A percentile compares a stretch with the other conserved stretches of the same genome.
These are phyloP conservation scores for Umbelopsis ramanniana DNA, from an alignment of 192 early-diverging fungal species.

Conservation along the genomic window DNA sequence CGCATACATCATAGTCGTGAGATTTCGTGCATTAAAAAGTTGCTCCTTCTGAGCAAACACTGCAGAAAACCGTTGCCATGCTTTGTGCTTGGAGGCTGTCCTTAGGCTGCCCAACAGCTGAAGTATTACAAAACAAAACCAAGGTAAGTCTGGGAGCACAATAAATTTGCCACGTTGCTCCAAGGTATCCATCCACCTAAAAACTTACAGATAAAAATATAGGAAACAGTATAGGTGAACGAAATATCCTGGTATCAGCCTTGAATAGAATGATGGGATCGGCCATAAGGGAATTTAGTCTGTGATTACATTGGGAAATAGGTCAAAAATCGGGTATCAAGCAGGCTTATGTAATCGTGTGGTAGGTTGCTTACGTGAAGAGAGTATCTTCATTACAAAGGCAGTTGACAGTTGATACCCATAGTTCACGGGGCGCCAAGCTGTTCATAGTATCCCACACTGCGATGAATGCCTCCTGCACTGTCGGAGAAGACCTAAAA, in stretches of 20 bases:
- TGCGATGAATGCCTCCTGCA: conserved; percentile 33
- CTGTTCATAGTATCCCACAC: conserved; percentile 43
- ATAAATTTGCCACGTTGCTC: too few species aligned
- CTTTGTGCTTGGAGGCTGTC: conserved; percentile 31
- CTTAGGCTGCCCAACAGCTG: conserved; percentile 29
- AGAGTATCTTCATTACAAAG: background rate
- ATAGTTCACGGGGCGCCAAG: conserved; percentile 37
- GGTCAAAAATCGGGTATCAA: background rate
- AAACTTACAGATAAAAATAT: conserved; percentile 43
- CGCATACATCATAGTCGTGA: conserved; percentile 51
- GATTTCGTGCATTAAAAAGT: conserved; percentile 43
- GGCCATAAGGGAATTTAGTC: conserved; percentile 39
- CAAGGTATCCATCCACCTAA: too few species aligned
- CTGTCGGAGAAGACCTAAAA: background rate
- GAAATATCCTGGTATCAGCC: conserved; percentile 56
- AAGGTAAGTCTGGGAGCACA: background rate
- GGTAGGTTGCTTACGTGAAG: background rate
- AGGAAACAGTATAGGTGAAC: conserved; percentile 50
- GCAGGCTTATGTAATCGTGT: background rate
- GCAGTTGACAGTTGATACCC: conserved; percentile 35
- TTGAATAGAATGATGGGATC: conserved; percentile 62
- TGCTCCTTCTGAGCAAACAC: conserved; percentile 36
- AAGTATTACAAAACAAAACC: background rate
- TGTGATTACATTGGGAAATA: background rate
- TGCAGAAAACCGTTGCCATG: conserved; percentile 35